Evolutionary conservation across 148 eudicot genomes (phyloP), one percentile per base, ranked within the genome.

Genomic region (Suaeda aralocaspica): DNA sequence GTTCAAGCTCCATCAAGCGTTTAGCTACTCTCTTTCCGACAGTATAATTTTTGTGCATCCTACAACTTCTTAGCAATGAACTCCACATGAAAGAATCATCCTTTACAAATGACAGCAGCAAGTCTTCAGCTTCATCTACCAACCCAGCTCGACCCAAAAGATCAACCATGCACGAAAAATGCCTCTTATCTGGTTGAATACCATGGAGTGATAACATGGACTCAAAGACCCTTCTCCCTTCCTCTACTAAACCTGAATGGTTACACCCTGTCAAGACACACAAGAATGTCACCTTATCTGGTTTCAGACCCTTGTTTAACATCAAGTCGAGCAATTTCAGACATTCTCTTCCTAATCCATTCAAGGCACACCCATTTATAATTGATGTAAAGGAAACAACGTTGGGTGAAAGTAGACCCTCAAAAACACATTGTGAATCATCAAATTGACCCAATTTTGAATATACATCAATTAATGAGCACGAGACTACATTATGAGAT

Each of bases 161-260:
- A 84, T 91, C 88, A 64, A 88, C 83, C 91, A 88, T 81, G 72
- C 91, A 91, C 19, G 88, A 76, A 59, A 77, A 86, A 78, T 88
- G 96, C 72, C 74, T 76, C 71, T 79, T 76, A 65, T 87, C 88
- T 44, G 92, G 90, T 33, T 77, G 66, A 44, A 87, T 68, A 13
- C 79, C 85, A 39, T 84, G 72, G n/a, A 71, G 18, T 26, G 28
- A 66, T 70, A 29, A 79, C 90, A 92, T 90, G 3, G 86, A 85
- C 57, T 80, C 63, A 72, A 88, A 88, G 48, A 83, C 66, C 61
- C 41, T 24, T 71, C 67, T 83, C 52, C 91, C 96, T 68, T 86
- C 93, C 77, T 86, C 81, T n/a, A 92, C 78, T 33, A 92, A 76
- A 46, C 94, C 98, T 26, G 87, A 83, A 69, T 92, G 89, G 71